A percentile compares a stretch with the other conserved stretches of the same genome.
These are phyloP conservation scores for Xylariaceae sp. DNA, from an alignment of 2,329 filamentous ascomycete genomes.

Conservation along the genomic window DNA sequence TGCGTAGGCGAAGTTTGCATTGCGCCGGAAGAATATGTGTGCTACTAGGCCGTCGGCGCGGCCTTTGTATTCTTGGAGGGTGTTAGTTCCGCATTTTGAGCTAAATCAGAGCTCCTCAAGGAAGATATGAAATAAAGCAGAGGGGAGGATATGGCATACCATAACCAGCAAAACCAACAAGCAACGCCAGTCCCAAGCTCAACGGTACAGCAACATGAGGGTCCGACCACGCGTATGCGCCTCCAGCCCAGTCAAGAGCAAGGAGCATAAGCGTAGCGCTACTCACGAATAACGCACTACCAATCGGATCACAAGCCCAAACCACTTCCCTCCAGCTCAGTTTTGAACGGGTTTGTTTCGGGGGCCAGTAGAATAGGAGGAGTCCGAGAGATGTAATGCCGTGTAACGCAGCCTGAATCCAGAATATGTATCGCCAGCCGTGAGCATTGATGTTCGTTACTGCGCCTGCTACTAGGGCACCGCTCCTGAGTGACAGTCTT, in stretches of 20 bases:
- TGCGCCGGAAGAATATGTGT: constrained; percentile 53
- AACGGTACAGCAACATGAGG: constrained; percentile 41
- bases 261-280: constrained; percentile 44
- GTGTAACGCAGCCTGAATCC: constrained; percentile 57
- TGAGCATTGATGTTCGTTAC: constrained; percentile 45
- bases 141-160: constrained; percentile 30
- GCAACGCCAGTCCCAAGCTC: constrained; percentile 39
- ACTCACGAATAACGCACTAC: constrained; percentile 42
- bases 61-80: constrained; percentile 50
- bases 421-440: constrained; percentile 58
- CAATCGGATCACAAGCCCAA: constrained; percentile 49
- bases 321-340: constrained; percentile 39
- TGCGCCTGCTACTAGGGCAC: constrained; percentile 48
- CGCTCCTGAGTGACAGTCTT: constrained; percentile 36
- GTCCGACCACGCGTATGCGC: constrained; percentile 39
- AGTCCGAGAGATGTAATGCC: constrained; percentile 46
- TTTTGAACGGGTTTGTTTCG: constrained; percentile 34
- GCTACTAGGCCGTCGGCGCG: constrained; percentile 52
- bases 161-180: constrained; percentile 39
- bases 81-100: background rate
- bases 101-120: background rate
- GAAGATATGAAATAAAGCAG: background rate
- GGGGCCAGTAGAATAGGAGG: constrained; percentile 46
- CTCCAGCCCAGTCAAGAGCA: constrained; percentile 45
- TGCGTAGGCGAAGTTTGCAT: constrained; percentile 53